These are phyloP conservation scores for Lignosus rhinocerotis DNA, from an alignment of 1,284 basidiomycete species.

Conservation along the genomic window DNA sequence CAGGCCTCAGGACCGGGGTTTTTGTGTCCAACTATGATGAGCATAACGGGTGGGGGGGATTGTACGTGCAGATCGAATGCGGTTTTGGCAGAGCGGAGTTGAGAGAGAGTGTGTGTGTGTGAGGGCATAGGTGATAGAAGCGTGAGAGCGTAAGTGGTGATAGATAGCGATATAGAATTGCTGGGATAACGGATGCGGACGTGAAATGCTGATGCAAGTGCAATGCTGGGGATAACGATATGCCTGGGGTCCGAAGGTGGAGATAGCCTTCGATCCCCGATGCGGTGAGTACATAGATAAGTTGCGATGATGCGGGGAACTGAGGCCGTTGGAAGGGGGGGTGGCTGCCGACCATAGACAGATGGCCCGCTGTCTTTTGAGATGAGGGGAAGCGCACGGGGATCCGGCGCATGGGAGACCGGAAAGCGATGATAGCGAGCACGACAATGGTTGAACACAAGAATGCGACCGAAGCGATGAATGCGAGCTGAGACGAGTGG, in stretches of 20 bases:
- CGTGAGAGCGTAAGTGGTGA: constrained; percentile 18
- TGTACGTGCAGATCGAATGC: constrained; percentile 20
- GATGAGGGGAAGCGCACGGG: not conserved
- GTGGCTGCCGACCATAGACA: not conserved
- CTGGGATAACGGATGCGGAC: constrained; percentile 12
- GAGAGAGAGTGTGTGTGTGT: not conserved
- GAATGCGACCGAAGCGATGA: constrained; percentile 12
- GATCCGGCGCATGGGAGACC: not conserved
- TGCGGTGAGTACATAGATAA: constrained; percentile 18
- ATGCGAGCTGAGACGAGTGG: constrained; percentile 11
- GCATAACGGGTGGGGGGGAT: constrained; percentile 4
- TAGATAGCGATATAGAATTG: constrained; percentile 25
- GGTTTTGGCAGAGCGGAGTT: constrained; percentile 20
- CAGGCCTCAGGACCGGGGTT: not conserved
- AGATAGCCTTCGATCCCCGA: constrained; percentile 6
- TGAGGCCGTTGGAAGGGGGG: not conserved
- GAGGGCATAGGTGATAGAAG: constrained; percentile 7
- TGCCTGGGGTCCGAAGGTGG: not conserved
- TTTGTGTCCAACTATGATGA: not conserved
- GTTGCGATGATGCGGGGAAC: constrained; percentile 1
- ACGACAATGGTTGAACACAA: constrained; percentile 22
- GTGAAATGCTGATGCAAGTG: constrained; percentile 7
- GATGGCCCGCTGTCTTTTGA: constrained; percentile 12
- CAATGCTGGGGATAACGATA: constrained; percentile 5
- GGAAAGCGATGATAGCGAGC: constrained; percentile 14